Percentiles rank a stretch among this genome's conserved stretches.
phyloP scores from a whole-genome alignment of 2,329 filamentous ascomycete genomes.

The Colletotrichum tropicale region DNA sequence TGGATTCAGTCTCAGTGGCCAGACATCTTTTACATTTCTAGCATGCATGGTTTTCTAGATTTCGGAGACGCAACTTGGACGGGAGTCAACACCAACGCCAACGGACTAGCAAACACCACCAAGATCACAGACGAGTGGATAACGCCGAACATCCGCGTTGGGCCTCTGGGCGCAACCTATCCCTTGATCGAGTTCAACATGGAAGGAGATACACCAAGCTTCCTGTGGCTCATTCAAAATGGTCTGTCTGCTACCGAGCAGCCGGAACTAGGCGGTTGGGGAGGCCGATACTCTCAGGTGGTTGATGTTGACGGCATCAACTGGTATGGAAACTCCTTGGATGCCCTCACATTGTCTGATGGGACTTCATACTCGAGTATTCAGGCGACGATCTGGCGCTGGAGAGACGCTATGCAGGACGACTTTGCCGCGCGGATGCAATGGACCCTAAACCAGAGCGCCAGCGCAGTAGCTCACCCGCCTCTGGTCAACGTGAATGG shows the following conservation, averaged over 20 bases:
- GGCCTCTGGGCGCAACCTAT: constrained; percentile 45
- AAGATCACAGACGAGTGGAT: constrained; percentile 53
- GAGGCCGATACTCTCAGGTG: constrained; percentile 45
- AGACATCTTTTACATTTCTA: constrained; percentile 59
- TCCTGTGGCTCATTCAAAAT: constrained; percentile 53
- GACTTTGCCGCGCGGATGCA: constrained; percentile 46
- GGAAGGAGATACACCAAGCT: constrained; percentile 57
- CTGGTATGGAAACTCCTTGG: not conserved
- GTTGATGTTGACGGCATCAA: constrained; percentile 27
- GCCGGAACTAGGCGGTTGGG: constrained; percentile 53
- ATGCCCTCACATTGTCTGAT: not conserved
- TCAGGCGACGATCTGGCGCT: constrained; percentile 46
- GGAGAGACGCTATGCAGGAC: constrained; percentile 42
- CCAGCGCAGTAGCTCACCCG: constrained; percentile 45
- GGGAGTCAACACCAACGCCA: constrained; percentile 48
- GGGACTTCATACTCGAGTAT: constrained; percentile 13
- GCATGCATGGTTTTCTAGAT: constrained; percentile 59
- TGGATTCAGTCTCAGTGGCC: constrained; percentile 61
- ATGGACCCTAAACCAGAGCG: constrained; percentile 33
- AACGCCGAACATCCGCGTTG: constrained; percentile 55
- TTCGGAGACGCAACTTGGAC: constrained; percentile 60
- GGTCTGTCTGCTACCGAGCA: constrained; percentile 49
- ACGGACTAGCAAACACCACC: constrained; percentile 48
- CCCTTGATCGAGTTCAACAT: constrained; percentile 53
- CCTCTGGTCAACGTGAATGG: constrained; percentile 49